Conservation (phyloP, 805 yeast species). For the Kazachstania kunashirensis region DNA sequence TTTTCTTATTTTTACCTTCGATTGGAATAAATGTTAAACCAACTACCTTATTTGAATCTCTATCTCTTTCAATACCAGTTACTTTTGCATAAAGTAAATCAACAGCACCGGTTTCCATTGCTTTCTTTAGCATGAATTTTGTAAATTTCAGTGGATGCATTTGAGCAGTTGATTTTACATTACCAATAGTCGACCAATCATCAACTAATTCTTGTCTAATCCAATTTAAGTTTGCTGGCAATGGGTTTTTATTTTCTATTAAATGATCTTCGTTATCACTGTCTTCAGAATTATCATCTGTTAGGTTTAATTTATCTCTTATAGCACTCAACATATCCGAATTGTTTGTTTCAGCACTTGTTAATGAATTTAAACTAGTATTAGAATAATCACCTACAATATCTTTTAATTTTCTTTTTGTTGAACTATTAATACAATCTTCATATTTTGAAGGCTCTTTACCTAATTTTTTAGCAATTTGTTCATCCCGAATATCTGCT, state of each 20-base stretch:
- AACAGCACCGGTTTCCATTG: conserved; percentile 74
- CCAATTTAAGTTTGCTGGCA: conserved; percentile 73
- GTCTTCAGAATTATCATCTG: conserved; percentile 8
- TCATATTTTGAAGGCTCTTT: background rate
- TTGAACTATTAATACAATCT: background rate
- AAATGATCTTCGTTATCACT: background rate
- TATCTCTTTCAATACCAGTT: conserved; percentile 50
- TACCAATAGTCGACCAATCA: conserved; percentile 75
- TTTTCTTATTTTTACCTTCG: conserved; percentile 20
- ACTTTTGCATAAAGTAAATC: conserved; percentile 82
- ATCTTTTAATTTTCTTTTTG: background rate
- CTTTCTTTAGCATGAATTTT: conserved; percentile 67
- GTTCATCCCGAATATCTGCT: conserved; percentile 50
- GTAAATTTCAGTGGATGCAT: conserved; percentile 94
- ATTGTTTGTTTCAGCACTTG: background rate
- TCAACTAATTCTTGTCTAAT: conserved; percentile 52
- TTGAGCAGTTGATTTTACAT: conserved; percentile 83
- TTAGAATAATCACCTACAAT: conserved; percentile 2
- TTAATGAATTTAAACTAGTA: conserved; percentile 1
- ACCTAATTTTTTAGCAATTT: conserved; percentile 2
- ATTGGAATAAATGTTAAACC: conserved; percentile 57
- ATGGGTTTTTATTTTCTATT: conserved; percentile 4
- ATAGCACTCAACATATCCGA: conserved; percentile 1
- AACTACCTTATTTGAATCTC: conserved; percentile 53
- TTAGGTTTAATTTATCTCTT: conserved; percentile 1